These are phyloP conservation scores for Rhynchosporium graminicola DNA, from an alignment of 2,329 filamentous ascomycete genomes.

Conservation along the genomic window DNA sequence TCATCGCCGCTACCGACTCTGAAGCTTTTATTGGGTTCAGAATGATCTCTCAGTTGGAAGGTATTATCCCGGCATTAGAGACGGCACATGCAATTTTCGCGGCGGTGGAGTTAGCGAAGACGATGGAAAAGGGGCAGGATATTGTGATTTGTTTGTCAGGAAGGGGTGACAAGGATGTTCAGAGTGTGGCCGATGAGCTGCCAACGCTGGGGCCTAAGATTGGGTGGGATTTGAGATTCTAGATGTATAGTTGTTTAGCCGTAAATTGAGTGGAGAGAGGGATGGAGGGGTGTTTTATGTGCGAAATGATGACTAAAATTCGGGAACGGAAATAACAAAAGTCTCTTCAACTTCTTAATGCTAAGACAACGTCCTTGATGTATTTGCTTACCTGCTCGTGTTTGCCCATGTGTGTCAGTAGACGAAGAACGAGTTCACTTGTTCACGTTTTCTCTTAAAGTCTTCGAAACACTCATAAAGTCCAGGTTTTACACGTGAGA, in stretches of 20 bases:
- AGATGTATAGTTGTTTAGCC: constrained; percentile 26
- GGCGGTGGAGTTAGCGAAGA: constrained; percentile 87
- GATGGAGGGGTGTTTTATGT: no score
- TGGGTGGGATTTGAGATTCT: constrained; percentile 69
- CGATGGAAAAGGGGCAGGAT: constrained; percentile 84
- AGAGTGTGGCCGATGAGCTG: constrained; percentile 94
- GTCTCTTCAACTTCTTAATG: no score
- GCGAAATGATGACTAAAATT: no score
- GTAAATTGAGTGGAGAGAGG: no score
- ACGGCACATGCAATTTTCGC: constrained; percentile 91
- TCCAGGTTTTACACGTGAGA: no score
- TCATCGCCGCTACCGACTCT: constrained; percentile 87
- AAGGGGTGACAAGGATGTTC: constrained; percentile 96
- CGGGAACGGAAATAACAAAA: no score
- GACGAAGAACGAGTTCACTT: no score
- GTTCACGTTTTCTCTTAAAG: no score
- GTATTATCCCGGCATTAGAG: constrained; percentile 95
- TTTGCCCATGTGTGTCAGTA: no score
- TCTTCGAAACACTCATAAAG: no score
- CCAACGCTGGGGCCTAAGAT: constrained; percentile 87
- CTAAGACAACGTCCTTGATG: no score
- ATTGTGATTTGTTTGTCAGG: constrained; percentile 93
- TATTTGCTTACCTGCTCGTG: no score
- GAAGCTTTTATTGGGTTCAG: constrained; percentile 88
- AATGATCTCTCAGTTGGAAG: constrained; percentile 82